Conservation (phyloP, 345 rosid genomes). For the Brassica juncea region DNA sequence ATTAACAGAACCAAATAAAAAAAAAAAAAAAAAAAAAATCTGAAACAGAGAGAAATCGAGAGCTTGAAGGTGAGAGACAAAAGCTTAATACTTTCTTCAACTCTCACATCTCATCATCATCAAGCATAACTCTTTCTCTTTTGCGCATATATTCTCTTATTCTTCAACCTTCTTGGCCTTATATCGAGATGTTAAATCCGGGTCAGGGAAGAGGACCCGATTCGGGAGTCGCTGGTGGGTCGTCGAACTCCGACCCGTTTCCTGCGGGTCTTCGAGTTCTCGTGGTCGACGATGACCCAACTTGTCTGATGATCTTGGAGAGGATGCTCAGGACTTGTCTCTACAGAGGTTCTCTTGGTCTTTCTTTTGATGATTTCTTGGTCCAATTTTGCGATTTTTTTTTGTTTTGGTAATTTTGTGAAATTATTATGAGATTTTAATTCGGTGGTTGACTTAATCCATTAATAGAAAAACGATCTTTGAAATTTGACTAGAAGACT, state of each 20-base stretch:
- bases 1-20: background rate
- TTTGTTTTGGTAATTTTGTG: conserved; percentile 6
- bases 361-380: conserved; percentile 12
- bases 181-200: conserved; percentile 35
- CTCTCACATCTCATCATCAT: conserved; percentile 43
- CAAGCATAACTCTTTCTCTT: conserved; percentile 4
- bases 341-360: conserved; percentile 63
- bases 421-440: conserved; percentile 14
- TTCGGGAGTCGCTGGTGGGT: conserved; percentile 25
- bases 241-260: conserved; percentile 56
- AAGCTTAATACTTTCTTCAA: conserved; percentile 25
- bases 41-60: conserved; percentile 41
- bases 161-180: conserved; percentile 10
- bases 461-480: background rate
- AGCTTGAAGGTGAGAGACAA: conserved; percentile 44
- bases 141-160: conserved; percentile 23
- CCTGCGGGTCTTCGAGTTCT: conserved; percentile 86
- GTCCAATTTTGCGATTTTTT: background rate
- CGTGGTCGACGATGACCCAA: conserved; percentile 96
- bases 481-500: conserved; percentile 29
- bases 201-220: conserved; percentile 43
- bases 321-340: conserved; percentile 80
- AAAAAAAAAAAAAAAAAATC: background rate
- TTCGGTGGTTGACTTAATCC: conserved; percentile 23
- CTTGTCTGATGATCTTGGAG: conserved; percentile 90